Conservation (phyloP, 306 rosid genomes). For the Canavalia gladiata region DNA sequence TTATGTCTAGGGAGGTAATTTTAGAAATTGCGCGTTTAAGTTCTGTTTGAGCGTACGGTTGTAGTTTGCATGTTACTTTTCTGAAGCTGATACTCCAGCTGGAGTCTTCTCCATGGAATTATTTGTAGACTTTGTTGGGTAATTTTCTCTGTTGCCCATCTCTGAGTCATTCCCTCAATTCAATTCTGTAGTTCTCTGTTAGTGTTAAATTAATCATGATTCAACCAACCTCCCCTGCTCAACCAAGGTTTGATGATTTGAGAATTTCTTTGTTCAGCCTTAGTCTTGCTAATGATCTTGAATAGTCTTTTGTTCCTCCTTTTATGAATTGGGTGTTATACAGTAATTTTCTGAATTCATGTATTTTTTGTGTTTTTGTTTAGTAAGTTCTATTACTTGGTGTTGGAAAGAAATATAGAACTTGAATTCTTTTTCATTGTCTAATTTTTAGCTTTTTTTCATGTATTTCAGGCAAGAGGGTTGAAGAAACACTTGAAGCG, state of each 20-base stretch:
- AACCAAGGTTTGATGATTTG: background rate
- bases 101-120: background rate
- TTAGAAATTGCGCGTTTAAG: background rate
- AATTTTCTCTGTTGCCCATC: background rate
- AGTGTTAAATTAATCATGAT: background rate
- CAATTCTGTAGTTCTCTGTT: background rate
- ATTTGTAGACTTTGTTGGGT: background rate
- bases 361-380: background rate
- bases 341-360: background rate
- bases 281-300: background rate
- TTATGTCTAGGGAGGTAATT: background rate
- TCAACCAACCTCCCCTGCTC: background rate
- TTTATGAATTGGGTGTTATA: background rate
- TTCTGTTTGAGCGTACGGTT: background rate
- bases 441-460: background rate
- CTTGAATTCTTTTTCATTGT: background rate
- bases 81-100: background rate
- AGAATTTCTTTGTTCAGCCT: background rate
- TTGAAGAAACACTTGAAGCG: conserved; percentile 79
- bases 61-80: background rate
- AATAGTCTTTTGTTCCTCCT: background rate
- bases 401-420: background rate
- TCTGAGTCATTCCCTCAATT: background rate
- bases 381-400: background rate
- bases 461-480: conserved; percentile 70